These are phyloP conservation scores for Didymellaceae sp. DNA, from an alignment of 2,329 filamentous ascomycete genomes.

Conservation along the genomic window DNA sequence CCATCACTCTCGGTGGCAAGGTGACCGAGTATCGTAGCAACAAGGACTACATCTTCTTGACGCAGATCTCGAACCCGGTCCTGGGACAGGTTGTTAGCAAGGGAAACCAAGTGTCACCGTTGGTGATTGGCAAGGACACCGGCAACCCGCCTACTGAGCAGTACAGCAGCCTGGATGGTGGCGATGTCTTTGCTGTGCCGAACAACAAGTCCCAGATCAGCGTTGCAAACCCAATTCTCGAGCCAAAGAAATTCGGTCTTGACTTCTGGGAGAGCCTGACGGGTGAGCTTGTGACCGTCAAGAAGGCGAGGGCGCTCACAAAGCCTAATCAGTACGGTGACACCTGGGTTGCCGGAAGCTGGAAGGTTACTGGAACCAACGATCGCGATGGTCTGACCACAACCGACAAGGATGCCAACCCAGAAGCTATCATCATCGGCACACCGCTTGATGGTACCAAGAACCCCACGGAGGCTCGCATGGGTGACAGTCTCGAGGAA, in stretches of 20 bases:
- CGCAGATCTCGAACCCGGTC: slow-evolving; percentile 64
- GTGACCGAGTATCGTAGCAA: slow-evolving; percentile 66
- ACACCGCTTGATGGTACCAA: slow-evolving; percentile 68
- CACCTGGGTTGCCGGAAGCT: slow-evolving; percentile 72
- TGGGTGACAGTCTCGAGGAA: slow-evolving; percentile 69
- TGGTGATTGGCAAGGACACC: slow-evolving; percentile 67
- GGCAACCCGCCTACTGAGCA: slow-evolving; percentile 65
- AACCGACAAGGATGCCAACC: slow-evolving; percentile 67
- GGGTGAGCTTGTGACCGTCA: slow-evolving; percentile 71
- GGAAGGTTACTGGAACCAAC: slow-evolving; percentile 68
- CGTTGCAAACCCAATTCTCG: slow-evolving; percentile 64
- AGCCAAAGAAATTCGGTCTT: slow-evolving; percentile 68
- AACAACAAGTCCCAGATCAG: slow-evolving; percentile 67
- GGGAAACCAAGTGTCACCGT: slow-evolving; percentile 61
- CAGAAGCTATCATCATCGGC: slow-evolving; percentile 71
- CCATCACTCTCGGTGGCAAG: slow-evolving; percentile 65
- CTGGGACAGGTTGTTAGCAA: slow-evolving; percentile 62
- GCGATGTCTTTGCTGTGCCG: slow-evolving; percentile 69
- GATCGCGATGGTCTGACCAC: slow-evolving; percentile 69
- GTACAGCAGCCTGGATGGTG: slow-evolving; percentile 68
- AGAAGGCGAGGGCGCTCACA: slow-evolving; percentile 62
- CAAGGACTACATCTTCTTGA: slow-evolving; percentile 66
- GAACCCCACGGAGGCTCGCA: slow-evolving; percentile 65
- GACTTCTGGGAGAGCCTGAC: slow-evolving; percentile 77
- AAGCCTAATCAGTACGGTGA: slow-evolving; percentile 71